Conservation (phyloP, 2,329 filamentous ascomycete species). For the Elsinoe arachidis region DNA sequence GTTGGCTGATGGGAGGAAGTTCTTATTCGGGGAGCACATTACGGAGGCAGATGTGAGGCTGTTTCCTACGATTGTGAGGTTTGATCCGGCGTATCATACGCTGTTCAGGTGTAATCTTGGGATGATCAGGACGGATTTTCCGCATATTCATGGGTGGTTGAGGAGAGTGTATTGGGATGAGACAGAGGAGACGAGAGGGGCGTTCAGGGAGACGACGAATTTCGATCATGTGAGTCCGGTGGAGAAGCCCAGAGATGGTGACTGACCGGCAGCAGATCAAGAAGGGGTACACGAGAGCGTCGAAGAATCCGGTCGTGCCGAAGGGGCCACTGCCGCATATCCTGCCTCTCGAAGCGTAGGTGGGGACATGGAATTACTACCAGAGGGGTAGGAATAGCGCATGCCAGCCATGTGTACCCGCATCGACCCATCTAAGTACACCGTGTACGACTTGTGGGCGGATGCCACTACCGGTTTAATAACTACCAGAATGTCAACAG, state of each 20-base stretch:
- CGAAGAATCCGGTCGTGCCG: conserved; percentile 18
- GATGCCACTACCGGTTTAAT: no score
- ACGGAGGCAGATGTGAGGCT: conserved; percentile 79
- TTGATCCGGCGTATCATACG: conserved; percentile 73
- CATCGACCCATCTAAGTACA: no score
- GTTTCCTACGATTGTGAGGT: conserved; percentile 58
- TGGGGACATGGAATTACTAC: background rate
- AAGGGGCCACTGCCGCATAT: conserved; percentile 22
- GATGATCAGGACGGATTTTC: conserved; percentile 55
- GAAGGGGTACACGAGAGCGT: conserved; percentile 20
- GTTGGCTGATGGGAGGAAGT: conserved; percentile 48
- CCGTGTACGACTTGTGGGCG: no score
- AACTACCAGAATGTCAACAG: no score
- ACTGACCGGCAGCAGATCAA: conserved; percentile 20
- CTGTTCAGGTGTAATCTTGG: conserved; percentile 69
- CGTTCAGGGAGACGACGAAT: conserved; percentile 37
- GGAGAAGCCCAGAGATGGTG: background rate
- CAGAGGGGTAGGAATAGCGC: background rate
- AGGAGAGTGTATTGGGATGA: conserved; percentile 41
- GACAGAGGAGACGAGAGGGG: conserved; percentile 33
- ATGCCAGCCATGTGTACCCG: no score
- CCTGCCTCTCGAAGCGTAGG: conserved; percentile 36
- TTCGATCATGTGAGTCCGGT: conserved; percentile 31
- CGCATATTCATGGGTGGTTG: conserved; percentile 39
- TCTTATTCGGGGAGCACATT: conserved; percentile 63